Evolutionary conservation across 202 grass and related monocot species (phyloP).

Genomic region (Musa balbisiana): DNA sequence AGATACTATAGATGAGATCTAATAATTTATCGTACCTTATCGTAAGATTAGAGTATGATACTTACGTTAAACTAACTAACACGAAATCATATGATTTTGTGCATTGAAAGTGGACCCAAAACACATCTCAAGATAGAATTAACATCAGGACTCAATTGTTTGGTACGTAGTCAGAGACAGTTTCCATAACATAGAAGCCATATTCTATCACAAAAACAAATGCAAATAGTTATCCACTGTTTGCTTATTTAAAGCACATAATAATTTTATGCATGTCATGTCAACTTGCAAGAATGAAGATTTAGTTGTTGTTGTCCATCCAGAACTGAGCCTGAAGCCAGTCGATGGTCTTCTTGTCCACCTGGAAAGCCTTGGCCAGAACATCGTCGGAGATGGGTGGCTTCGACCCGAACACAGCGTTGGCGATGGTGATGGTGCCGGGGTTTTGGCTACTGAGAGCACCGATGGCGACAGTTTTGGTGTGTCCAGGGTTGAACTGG

Average conservation of each 20-base stretch:
- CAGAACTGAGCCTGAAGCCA: background rate
- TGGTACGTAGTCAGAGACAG: no score
- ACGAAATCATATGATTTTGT: no score
- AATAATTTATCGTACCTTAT: no score
- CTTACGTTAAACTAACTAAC: no score
- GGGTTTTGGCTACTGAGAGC: background rate
- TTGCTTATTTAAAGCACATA: background rate
- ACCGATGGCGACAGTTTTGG: background rate
- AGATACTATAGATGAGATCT: no score
- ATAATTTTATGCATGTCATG: background rate
- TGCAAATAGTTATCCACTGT: background rate
- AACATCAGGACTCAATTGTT: no score
- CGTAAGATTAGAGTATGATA: no score
- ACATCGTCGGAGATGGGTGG: background rate
- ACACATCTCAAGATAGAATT: no score
- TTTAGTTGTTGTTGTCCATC: background rate
- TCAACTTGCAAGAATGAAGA: background rate
- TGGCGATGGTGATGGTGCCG: background rate
- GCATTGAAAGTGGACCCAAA: no score
- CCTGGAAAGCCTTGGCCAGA: background rate
- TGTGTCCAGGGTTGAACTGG: background rate
- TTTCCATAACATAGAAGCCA: no score
- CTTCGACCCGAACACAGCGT: background rate
- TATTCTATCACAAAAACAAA: no score
- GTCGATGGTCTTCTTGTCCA: background rate